Conservation (phyloP, 495 filamentous ascomycete species). For the Tuber borchii region DNA sequence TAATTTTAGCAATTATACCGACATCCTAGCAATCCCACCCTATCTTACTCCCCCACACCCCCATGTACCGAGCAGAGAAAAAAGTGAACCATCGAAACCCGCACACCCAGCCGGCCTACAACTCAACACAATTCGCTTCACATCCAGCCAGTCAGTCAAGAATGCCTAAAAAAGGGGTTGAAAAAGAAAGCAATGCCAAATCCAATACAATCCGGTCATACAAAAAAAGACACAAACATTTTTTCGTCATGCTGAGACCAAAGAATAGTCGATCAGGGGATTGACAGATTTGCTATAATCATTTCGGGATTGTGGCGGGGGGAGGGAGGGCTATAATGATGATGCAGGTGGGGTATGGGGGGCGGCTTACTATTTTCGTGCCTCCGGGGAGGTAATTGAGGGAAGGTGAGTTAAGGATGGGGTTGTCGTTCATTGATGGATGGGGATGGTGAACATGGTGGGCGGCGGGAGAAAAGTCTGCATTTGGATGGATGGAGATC, state of each 20-base stretch:
- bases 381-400: not conserved
- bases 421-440: not conserved
- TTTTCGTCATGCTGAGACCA: constrained; percentile 1
- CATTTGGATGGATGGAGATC: not conserved
- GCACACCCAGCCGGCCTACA: not conserved
- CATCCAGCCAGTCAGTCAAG: not conserved
- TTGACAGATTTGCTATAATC: constrained; percentile 5
- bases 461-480: not conserved
- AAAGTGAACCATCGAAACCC: not conserved
- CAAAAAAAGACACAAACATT: not conserved
- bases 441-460: not conserved
- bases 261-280: not conserved
- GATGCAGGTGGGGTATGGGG: not conserved
- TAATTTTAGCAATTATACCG: not conserved
- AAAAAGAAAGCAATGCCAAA: not conserved
- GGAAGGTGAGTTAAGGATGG: not conserved
- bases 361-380: not conserved
- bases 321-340: not conserved
- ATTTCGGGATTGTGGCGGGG: not conserved
- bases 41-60: not conserved
- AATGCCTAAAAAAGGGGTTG: not conserved
- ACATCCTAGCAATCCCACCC: not conserved
- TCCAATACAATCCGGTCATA: not conserved
- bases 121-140: not conserved
- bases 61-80: not conserved